These are phyloP conservation scores for Chenopodium album DNA, from an alignment of 148 eudicot species.

Conservation along the genomic window DNA sequence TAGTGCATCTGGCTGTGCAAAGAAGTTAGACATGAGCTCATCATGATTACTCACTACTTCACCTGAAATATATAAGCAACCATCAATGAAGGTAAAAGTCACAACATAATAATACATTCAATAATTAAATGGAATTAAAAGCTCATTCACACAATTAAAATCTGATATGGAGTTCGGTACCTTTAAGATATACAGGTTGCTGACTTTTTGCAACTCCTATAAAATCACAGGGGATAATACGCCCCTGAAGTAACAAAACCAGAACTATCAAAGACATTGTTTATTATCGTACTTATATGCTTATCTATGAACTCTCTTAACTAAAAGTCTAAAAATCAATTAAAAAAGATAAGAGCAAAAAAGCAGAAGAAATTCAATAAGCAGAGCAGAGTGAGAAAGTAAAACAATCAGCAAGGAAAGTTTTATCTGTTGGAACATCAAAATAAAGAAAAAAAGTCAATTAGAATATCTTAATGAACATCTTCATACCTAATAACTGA, in stretches of 20 bases:
- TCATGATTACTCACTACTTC: slow-evolving; percentile 94
- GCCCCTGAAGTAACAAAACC: slow-evolving; percentile 63
- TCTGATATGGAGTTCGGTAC: slow-evolving; percentile 31
- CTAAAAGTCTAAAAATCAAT: not conserved
- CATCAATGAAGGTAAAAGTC: not conserved
- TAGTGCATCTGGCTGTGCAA: slow-evolving; percentile 99
- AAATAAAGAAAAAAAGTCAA: not conserved
- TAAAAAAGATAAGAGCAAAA: not conserved
- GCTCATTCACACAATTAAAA: not conserved
- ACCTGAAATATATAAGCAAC: slow-evolving; percentile 46
- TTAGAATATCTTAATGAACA: not conserved
- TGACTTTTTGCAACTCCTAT: slow-evolving; percentile 92
- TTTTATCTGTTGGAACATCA: not conserved
- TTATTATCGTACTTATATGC: not conserved
- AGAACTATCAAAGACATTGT: slow-evolving; percentile 11
- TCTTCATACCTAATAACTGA: not conserved
- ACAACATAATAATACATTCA: not conserved
- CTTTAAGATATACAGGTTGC: slow-evolving; percentile 93
- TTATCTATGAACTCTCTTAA: not conserved
- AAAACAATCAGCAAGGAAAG: not conserved
- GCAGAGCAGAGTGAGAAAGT: not conserved
- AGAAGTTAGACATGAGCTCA: slow-evolving; percentile 99
- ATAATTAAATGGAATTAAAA: not conserved
- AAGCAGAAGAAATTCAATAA: not conserved
- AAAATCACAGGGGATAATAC: slow-evolving; percentile 97